These are phyloP conservation scores for Eimeria tenella DNA, from an alignment of 169 alveolate genomes.

Conservation along the genomic window DNA sequence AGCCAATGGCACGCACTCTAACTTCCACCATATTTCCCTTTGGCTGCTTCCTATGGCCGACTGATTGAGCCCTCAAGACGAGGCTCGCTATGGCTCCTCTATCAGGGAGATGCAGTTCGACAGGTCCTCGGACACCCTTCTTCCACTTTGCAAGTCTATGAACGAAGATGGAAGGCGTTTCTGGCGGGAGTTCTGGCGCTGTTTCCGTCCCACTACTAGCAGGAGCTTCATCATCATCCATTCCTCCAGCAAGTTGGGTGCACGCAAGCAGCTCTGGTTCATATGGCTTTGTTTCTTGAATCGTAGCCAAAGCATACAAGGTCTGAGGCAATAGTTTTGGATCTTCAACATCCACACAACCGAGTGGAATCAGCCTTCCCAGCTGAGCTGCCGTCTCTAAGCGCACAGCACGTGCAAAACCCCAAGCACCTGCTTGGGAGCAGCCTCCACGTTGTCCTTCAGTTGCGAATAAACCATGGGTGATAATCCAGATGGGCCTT, in stretches of 20 bases:
- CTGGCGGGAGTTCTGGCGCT: constrained; percentile 20
- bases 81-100: constrained; percentile 81
- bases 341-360: constrained; percentile 79
- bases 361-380: constrained; percentile 50
- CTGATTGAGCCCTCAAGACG: constrained; percentile 73
- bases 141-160: constrained; percentile 64
- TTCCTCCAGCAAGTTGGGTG: not conserved
- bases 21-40: constrained; percentile 78
- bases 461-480: not conserved
- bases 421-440: constrained; percentile 85
- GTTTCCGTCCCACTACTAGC: not conserved
- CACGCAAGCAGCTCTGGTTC: constrained; percentile 68
- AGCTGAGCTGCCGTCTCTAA: constrained; percentile 74
- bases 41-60: constrained; percentile 73
- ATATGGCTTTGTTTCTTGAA: constrained; percentile 44
- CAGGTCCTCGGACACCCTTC: constrained; percentile 70
- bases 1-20: constrained; percentile 87
- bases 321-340: constrained; percentile 11
- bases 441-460: constrained; percentile 52
- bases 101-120: constrained; percentile 75
- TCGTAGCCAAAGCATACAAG: constrained; percentile 38
- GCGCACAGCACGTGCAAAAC: constrained; percentile 83
- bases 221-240: constrained; percentile 25
- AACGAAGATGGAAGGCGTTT: constrained; percentile 12
- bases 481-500: constrained; percentile 42